These are phyloP conservation scores for Beauveria bassiana DNA, from an alignment of 2,329 filamentous ascomycete genomes.

Conservation along the genomic window DNA sequence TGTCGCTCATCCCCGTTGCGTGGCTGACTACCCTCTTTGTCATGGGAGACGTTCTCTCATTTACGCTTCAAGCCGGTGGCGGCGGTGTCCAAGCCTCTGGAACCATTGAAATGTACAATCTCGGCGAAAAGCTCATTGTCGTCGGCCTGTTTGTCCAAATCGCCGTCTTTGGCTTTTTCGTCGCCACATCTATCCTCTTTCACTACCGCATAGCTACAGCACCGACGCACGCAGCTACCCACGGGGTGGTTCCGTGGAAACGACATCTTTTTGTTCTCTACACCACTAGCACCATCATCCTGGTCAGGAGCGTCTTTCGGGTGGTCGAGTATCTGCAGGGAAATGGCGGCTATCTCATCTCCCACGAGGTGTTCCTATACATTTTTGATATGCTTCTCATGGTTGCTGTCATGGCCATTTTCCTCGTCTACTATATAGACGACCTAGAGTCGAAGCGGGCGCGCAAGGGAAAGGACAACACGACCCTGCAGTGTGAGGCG, in stretches of 20 bases:
- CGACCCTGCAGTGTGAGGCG: too few relatives aligned
- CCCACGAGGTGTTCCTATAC: conserved; percentile 34
- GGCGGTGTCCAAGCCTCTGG: conserved; percentile 1
- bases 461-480: too few relatives aligned
- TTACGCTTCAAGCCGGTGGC: conserved; percentile 34
- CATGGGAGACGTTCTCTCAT: conserved; percentile 35
- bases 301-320: conserved; percentile 37
- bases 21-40: conserved; percentile 42
- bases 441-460: too few relatives aligned
- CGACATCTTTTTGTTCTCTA: conserved; percentile 25
- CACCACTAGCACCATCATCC: conserved; percentile 29
- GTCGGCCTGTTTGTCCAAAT: conserved; percentile 48
- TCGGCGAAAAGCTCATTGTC: conserved; percentile 40
- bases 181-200: conserved; percentile 36
- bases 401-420: conserved; percentile 22
- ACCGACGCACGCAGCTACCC: conserved; percentile 16
- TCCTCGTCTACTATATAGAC: too few relatives aligned
- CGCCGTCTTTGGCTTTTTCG: conserved; percentile 44
- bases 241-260: conserved; percentile 20
- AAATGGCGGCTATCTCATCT: conserved; percentile 31
- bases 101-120: neutral
- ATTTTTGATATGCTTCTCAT: conserved; percentile 37
- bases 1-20: conserved; percentile 15
- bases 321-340: conserved; percentile 40
- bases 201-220: conserved; percentile 23